Conservation (phyloP, 2,329 filamentous ascomycete genomes). For the Cyanodermella asteris region DNA sequence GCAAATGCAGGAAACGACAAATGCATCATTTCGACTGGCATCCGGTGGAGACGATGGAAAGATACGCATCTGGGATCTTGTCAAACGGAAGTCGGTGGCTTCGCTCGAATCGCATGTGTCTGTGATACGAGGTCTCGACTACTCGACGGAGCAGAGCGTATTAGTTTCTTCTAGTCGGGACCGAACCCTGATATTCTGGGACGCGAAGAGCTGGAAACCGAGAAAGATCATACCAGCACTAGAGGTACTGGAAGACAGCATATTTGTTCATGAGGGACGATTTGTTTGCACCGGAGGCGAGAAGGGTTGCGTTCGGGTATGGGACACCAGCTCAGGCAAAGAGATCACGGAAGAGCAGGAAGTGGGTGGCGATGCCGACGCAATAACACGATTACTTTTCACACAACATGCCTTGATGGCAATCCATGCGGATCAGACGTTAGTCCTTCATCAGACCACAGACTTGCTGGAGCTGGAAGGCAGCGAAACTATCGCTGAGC, state of each 20-base stretch:
- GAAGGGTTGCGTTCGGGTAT: slow-evolving; percentile 62
- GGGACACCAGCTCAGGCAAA: slow-evolving; percentile 53
- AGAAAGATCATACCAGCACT: slow-evolving; percentile 62
- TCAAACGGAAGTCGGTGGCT: slow-evolving; percentile 57
- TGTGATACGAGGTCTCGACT: slow-evolving; percentile 73
- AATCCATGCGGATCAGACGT: slow-evolving; percentile 72
- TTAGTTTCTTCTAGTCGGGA: slow-evolving; percentile 75
- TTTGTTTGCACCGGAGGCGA: slow-evolving; percentile 70
- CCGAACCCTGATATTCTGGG: slow-evolving; percentile 87
- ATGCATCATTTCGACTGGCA: slow-evolving; percentile 52
- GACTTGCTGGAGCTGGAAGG: background rate
- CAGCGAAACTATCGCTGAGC: slow-evolving; percentile 22
- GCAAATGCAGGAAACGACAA: slow-evolving; percentile 22
- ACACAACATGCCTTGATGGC: no score
- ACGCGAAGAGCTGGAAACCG: slow-evolving; percentile 63
- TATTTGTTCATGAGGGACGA: slow-evolving; percentile 50
- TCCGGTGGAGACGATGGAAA: slow-evolving; percentile 90
- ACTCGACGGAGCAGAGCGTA: slow-evolving; percentile 48
- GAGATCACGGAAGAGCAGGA: slow-evolving; percentile 62
- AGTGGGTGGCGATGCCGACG: slow-evolving; percentile 34
- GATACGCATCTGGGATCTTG: slow-evolving; percentile 74
- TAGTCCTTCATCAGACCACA: slow-evolving; percentile 44
- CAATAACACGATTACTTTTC: slow-evolving; percentile 46
- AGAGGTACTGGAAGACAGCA: slow-evolving; percentile 65
- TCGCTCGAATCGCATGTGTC: slow-evolving; percentile 83